These are phyloP conservation scores for Agarophyton chilense DNA, from an alignment of 23 red algal species.

Conservation along the genomic window DNA sequence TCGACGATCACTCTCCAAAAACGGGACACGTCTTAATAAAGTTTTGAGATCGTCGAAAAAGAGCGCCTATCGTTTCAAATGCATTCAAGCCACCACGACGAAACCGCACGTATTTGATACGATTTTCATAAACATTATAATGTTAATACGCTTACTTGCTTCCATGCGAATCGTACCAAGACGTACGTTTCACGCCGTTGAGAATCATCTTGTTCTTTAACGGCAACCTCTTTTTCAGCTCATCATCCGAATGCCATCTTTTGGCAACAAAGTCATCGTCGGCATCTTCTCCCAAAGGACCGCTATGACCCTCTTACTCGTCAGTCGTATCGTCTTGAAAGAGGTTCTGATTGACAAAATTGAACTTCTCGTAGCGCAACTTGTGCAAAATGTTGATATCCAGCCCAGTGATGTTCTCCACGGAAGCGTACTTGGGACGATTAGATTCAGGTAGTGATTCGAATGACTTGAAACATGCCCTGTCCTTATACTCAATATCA, in stretches of 20 bases:
- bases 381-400: constrained; percentile 29
- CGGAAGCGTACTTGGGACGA: constrained; percentile 42
- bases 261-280: constrained; percentile 24
- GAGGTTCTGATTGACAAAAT: constrained; percentile 36
- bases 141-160: constrained; percentile 15
- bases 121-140: too few species aligned
- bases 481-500: constrained; percentile 51
- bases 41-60: too few species aligned
- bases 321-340: neutral
- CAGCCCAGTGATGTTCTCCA: constrained; percentile 40
- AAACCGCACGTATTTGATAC: neutral
- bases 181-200: neutral
- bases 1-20: too few species aligned
- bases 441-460: constrained; percentile 5
- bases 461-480: constrained; percentile 40
- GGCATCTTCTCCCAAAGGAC: constrained; percentile 64
- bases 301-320: constrained; percentile 15
- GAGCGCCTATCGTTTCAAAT: too few species aligned
- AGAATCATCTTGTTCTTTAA: constrained; percentile 21
- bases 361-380: constrained; percentile 38
- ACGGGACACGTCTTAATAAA: too few species aligned
- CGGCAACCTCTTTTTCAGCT: constrained; percentile 38
- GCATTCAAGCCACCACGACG: too few species aligned
- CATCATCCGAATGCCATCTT: constrained; percentile 33
- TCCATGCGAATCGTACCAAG: constrained; percentile 68